phyloP scores from a whole-genome alignment of 139 green algal genomes.

The Ulvella scutata region DNA sequence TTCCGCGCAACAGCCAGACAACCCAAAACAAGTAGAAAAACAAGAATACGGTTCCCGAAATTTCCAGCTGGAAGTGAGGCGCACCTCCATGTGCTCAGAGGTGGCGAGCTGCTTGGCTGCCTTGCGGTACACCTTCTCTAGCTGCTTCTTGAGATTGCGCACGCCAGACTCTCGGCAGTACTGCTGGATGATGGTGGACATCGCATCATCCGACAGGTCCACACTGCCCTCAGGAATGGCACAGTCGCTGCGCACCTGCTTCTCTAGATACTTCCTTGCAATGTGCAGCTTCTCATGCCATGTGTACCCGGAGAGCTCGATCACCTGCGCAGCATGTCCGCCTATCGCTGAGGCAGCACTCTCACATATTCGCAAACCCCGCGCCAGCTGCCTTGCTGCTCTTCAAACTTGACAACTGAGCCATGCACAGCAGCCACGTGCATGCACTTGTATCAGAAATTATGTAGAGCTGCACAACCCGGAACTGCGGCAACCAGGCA shows the following conservation, averaged over 20 bases:
- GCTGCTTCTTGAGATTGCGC: conserved; percentile 89
- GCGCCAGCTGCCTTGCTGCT: too few relatives aligned
- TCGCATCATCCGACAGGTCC: conserved; percentile 52
- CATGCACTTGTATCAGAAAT: too few relatives aligned
- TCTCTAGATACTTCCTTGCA: conserved; percentile 82
- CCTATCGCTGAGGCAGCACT: too few relatives aligned
- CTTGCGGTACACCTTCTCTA: conserved; percentile 96
- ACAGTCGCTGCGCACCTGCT: conserved; percentile 34
- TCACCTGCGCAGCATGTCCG: too few relatives aligned
- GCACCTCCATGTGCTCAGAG: conserved; percentile 8
- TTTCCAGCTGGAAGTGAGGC: neutral
- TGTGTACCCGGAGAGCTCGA: conserved; percentile 76
- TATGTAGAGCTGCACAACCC: too few relatives aligned
- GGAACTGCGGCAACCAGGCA: too few relatives aligned
- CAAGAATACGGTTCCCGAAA: neutral
- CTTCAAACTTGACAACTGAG: too few relatives aligned
- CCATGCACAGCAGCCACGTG: too few relatives aligned
- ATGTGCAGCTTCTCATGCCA: conserved; percentile 86
- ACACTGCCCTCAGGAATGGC: conserved; percentile 50
- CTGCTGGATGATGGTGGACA: conserved; percentile 69
- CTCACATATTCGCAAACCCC: too few relatives aligned
- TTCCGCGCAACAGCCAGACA: too few relatives aligned
- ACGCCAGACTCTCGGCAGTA: conserved; percentile 92
- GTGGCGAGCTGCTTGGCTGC: conserved; percentile 58
- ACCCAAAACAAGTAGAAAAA: neutral